These are phyloP conservation scores for Grosmannia penicillata DNA, from an alignment of 2,329 filamentous ascomycete genomes.

Conservation along the genomic window DNA sequence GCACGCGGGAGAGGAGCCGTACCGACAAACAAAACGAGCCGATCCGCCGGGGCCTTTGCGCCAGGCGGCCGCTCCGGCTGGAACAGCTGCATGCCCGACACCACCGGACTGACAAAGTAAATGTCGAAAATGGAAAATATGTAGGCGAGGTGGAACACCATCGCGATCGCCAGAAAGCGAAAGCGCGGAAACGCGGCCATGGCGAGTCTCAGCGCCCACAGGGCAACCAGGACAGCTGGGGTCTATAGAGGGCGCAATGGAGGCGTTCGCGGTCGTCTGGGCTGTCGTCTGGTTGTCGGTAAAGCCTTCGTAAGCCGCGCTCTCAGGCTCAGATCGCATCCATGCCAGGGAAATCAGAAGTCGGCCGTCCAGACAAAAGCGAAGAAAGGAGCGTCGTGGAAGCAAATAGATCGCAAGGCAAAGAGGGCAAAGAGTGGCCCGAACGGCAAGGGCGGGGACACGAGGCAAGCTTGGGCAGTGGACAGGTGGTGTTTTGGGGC, in stretches of 20 bases:
- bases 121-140: slow-evolving; percentile 96
- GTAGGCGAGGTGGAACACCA: slow-evolving; percentile 88
- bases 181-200: slow-evolving; percentile 51
- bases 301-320: no score
- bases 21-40: slow-evolving; percentile 90
- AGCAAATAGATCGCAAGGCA: not conserved
- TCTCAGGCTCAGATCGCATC: not conserved
- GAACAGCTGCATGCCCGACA: slow-evolving; percentile 84
- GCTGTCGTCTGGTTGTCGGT: no score
- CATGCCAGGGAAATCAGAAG: not conserved
- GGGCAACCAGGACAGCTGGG: no score
- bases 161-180: slow-evolving; percentile 74
- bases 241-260: no score
- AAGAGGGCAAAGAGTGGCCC: not conserved
- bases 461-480: not conserved
- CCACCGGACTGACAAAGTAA: slow-evolving; percentile 95
- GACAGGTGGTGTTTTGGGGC: not conserved
- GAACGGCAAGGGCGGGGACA: not conserved
- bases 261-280: no score
- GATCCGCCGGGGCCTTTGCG: slow-evolving; percentile 64
- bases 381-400: not conserved
- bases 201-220: no score
- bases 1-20: slow-evolving; percentile 10
- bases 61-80: slow-evolving; percentile 45
- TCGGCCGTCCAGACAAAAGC: not conserved